phyloP scores from a whole-genome alignment of 768 basidiomycete genomes.

The Glaciozyma martinii region DNA sequence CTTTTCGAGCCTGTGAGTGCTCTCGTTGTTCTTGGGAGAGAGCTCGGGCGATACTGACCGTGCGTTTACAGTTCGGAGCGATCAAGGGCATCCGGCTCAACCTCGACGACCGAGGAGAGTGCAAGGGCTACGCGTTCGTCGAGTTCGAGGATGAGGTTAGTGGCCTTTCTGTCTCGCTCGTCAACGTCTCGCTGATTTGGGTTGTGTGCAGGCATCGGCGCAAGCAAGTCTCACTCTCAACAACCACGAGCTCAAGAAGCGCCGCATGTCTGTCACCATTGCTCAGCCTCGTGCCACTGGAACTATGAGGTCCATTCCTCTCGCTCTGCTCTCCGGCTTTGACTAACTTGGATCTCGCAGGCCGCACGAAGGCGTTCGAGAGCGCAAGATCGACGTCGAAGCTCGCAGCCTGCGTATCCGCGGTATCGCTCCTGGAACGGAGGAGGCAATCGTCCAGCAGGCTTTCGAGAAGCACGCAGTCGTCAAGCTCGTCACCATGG shows the following conservation, averaged over 20 bases:
- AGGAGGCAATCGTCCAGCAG: conserved; percentile 90
- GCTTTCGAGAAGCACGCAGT: conserved; percentile 64
- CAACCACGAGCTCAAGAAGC: conserved; percentile 77
- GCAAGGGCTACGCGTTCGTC: conserved; percentile 83
- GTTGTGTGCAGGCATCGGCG: conserved; percentile 53
- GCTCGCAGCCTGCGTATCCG: conserved; percentile 67
- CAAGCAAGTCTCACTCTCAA: conserved; percentile 65
- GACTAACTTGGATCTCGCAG: background rate
- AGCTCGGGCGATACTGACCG: background rate
- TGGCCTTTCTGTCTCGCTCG: background rate
- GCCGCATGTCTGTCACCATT: conserved; percentile 80
- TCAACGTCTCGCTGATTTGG: background rate
- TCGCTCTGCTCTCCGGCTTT: background rate
- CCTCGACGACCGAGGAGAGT: conserved; percentile 57
- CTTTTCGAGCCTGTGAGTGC: conserved; percentile 63
- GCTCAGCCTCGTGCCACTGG: conserved; percentile 62
- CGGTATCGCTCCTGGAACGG: conserved; percentile 63
- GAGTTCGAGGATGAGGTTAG: conserved; percentile 77
- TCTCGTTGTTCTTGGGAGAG: background rate
- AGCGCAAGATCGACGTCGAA: conserved; percentile 46
- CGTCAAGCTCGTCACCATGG: conserved; percentile 61
- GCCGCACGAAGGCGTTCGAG: background rate
- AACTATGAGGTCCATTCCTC: conserved; percentile 46
- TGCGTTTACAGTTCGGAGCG: conserved; percentile 57
- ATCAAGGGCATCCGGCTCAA: conserved; percentile 75